These are phyloP conservation scores for Flaveria sonorensis DNA, from an alignment of 129 eudicot genomes.

Conservation along the genomic window DNA sequence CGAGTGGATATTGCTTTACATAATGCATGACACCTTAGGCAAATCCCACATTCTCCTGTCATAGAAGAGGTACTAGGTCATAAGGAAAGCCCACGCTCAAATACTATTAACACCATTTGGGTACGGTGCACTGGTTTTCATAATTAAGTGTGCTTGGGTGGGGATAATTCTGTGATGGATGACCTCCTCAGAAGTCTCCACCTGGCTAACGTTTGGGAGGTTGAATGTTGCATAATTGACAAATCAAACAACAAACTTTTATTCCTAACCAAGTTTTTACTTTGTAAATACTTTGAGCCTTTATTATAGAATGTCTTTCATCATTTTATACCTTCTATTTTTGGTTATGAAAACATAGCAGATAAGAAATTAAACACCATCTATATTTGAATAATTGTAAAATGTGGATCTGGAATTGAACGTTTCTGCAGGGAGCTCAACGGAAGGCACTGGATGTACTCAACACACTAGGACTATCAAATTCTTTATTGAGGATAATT, in stretches of 20 bases:
- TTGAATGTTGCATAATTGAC: neutral
- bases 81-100: neutral
- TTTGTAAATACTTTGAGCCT: neutral
- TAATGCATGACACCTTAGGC: neutral
- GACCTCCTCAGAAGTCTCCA: neutral
- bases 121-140: neutral
- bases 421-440: slow-evolving; percentile 81
- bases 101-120: neutral
- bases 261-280: neutral
- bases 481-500: slow-evolving; percentile 78
- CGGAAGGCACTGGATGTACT: slow-evolving; percentile 93
- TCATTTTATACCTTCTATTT: neutral
- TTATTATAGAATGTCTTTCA: neutral
- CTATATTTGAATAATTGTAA: neutral
- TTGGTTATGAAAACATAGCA: neutral
- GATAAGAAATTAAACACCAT: neutral
- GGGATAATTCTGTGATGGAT: neutral
- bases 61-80: neutral
- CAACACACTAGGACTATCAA: slow-evolving; percentile 89
- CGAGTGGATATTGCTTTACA: neutral
- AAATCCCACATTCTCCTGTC: neutral
- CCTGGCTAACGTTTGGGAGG: neutral
- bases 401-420: neutral
- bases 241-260: neutral
- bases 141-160: neutral